Evolutionary conservation across 2,329 filamentous ascomycete species (phyloP).

Genomic region (Apiospora koreana): DNA sequence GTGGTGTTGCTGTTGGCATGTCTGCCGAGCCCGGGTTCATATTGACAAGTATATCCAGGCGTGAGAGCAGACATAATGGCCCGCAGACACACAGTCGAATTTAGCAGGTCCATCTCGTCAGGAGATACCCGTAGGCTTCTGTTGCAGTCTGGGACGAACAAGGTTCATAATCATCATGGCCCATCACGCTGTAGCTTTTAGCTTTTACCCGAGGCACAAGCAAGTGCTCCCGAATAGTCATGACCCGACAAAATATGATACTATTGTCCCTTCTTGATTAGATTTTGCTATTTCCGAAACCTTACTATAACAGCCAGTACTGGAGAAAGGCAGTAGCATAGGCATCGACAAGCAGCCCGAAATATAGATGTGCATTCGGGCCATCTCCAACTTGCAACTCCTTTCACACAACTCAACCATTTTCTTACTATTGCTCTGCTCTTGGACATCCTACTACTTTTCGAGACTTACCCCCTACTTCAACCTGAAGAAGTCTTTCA

Average conservation of each 20-base stretch:
- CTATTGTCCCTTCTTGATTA: neutral
- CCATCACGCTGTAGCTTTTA: neutral
- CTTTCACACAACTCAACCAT: neutral
- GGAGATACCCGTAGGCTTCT: too few relatives aligned
- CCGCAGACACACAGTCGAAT: too few relatives aligned
- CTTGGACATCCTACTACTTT: neutral
- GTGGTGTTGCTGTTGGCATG: too few relatives aligned
- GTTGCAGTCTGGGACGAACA: too few relatives aligned
- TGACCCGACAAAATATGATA: neutral
- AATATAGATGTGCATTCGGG: neutral
- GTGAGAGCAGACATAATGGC: too few relatives aligned
- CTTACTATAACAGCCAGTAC: neutral
- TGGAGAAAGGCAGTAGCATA: neutral
- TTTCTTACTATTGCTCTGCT: neutral
- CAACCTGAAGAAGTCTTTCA: neutral
- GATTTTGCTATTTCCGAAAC: neutral
- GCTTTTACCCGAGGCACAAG: too few relatives aligned
- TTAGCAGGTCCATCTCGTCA: too few relatives aligned
- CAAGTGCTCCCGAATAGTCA: too few relatives aligned
- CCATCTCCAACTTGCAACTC: neutral
- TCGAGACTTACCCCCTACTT: neutral
- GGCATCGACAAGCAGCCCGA: neutral
- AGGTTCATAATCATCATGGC: neutral
- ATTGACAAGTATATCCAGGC: too few relatives aligned
- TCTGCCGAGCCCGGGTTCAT: too few relatives aligned